phyloP scores from a whole-genome alignment of 768 basidiomycete genomes.

The Pleurotus giganteus region DNA sequence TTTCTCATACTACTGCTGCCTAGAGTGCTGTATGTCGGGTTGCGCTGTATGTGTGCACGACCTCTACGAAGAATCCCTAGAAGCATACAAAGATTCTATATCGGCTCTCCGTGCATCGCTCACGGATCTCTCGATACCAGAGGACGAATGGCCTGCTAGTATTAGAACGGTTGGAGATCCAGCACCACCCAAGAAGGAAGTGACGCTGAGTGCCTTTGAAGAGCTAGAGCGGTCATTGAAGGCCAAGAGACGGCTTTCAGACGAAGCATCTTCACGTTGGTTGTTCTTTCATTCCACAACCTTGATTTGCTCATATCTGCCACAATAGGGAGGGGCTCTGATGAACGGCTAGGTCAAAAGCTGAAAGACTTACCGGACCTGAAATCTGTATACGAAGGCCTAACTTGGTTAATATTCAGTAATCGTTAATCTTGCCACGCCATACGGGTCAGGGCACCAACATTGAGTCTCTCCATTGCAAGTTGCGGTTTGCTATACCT shows the following conservation, averaged over 20 bases:
- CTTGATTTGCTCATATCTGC: background rate
- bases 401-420: conserved; percentile 51
- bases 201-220: conserved; percentile 65
- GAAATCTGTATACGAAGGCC: conserved; percentile 37
- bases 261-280: conserved; percentile 20
- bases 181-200: conserved; percentile 24
- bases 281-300: conserved; percentile 8
- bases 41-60: conserved; percentile 93
- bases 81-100: conserved; percentile 58
- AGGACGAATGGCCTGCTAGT: conserved; percentile 62
- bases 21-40: conserved; percentile 95
- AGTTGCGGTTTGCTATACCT: too few species aligned
- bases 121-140: conserved; percentile 42
- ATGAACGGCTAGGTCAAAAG: background rate
- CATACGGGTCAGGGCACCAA: too few species aligned
- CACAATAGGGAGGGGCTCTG: conserved; percentile 14
- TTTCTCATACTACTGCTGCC: background rate
- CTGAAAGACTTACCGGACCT: background rate
- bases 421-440: too few species aligned
- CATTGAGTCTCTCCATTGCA: too few species aligned
- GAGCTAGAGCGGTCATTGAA: conserved; percentile 61
- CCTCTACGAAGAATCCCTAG: conserved; percentile 73
- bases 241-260: conserved; percentile 36
- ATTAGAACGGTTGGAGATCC: conserved; percentile 31
- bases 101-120: conserved; percentile 50